A percentile compares a stretch with the other conserved stretches of the same genome.
Evolutionary conservation across 1,284 basidiomycete genomes (phyloP).

Genomic region (Papiliotrema laurentii): DNA sequence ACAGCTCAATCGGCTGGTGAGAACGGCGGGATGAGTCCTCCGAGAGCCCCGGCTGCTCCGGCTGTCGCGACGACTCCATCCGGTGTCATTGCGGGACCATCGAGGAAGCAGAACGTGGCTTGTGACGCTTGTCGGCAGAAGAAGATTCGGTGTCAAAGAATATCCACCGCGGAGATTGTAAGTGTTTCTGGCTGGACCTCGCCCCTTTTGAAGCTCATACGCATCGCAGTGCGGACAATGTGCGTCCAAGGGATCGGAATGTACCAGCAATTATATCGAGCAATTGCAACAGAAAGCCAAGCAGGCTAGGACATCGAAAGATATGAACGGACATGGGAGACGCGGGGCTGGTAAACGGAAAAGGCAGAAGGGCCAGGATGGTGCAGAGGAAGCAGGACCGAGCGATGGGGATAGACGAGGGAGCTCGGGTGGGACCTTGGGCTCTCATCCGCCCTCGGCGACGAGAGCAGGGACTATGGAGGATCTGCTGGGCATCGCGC

Average conservation of each 20-base stretch:
- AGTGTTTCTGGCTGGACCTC: constrained; percentile 3
- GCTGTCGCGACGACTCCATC: too few relatives aligned
- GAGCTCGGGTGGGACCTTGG: too few relatives aligned
- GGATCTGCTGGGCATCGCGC: background rate
- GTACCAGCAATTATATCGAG: constrained; percentile 40
- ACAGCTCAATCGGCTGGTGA: too few relatives aligned
- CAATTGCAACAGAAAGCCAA: constrained; percentile 30
- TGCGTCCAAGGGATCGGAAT: constrained; percentile 23
- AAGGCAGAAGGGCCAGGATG: too few relatives aligned
- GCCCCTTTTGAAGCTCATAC: background rate
- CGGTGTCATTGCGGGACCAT: background rate
- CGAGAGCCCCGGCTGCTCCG: too few relatives aligned
- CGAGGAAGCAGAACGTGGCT: constrained; percentile 74
- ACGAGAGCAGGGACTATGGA: too few relatives aligned
- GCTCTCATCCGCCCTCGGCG: too few relatives aligned
- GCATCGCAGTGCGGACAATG: constrained; percentile 38
- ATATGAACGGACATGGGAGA: too few relatives aligned
- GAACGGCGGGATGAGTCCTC: too few relatives aligned
- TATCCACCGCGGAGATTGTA: constrained; percentile 14
- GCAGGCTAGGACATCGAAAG: constrained; percentile 6
- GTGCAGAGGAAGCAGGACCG: too few relatives aligned
- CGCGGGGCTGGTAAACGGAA: too few relatives aligned
- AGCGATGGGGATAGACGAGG: too few relatives aligned
- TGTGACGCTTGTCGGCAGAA: constrained; percentile 68
- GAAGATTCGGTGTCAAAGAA: constrained; percentile 35